Evolutionary conservation across 2,329 filamentous ascomycete species (phyloP), one percentile per base, ranked within the genome.

Genomic region (Chaetoscypha palmicola): DNA sequence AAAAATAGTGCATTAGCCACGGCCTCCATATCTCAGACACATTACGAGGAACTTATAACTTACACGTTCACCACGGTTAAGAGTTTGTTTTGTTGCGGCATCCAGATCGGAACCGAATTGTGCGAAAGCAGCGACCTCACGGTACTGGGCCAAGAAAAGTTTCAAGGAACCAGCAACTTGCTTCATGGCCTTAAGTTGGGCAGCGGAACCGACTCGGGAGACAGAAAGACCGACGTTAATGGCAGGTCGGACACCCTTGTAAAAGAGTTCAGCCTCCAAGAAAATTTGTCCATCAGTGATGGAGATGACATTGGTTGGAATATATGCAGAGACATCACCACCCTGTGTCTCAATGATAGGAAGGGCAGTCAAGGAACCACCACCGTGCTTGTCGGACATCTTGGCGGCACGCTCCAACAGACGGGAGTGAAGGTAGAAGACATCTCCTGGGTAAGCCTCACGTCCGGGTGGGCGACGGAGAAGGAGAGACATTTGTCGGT

Each of bases 151-250:
- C 86, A 98, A 87, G 89, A 97, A 98, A 63, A 98, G 89, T 83
- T 98, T 98, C 67, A 98, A 79, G 61, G 91, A 97, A 81, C 92
- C 92, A 66, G 92, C 92, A 63, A 98, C 92, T 80, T 98, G 92
- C 83, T 98, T 98, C 92, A 98, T 98, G 75, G 92, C 90, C 87
- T 97, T 98, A 71, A 97, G 81, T 81, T 98, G 92, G 68, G 92
- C 92, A 69, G 92, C 88, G 66, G 92, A 98, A 70, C 92, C 92
- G 83, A 98, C 92, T 87, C 92, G 92, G 61, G 92, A 98, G 63
- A 98, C 92, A 64, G 92, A 98, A 62, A 98, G 87, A 92, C 92
- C 92, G 86, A 98, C 92, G 82, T 98, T 98, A 73, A 98, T 98
- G 76, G 92, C 92, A 64, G 92, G 92, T 67, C 92, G 91, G 73